phyloP scores from a whole-genome alignment of 768 basidiomycete species.

The Tricholoma flavovirens region DNA sequence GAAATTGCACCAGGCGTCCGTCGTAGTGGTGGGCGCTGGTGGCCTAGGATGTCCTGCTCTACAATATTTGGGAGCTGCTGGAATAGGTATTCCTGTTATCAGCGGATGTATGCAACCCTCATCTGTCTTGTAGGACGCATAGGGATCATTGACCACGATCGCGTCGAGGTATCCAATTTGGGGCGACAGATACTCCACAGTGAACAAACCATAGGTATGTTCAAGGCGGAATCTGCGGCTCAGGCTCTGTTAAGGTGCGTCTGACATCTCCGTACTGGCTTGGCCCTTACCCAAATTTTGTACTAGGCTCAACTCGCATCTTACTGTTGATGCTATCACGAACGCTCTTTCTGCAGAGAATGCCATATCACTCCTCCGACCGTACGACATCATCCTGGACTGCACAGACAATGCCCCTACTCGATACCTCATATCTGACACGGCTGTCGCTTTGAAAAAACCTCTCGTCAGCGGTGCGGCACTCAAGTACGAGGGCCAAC shows the following conservation, averaged over 20 bases:
- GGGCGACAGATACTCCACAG: conserved; percentile 84
- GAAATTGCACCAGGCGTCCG: conserved; percentile 67
- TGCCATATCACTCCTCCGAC: conserved; percentile 51
- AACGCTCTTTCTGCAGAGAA: conserved; percentile 55
- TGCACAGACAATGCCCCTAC: conserved; percentile 94
- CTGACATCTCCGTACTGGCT: neutral
- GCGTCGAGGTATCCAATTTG: conserved; percentile 17
- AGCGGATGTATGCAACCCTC: neutral
- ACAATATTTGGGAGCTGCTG: conserved; percentile 89
- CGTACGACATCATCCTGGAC: conserved; percentile 80
- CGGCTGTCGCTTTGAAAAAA: conserved; percentile 65
- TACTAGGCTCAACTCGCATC: conserved; percentile 65
- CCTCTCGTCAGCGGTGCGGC: conserved; percentile 93
- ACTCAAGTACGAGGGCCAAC: conserved; percentile 76
- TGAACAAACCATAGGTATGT: conserved; percentile 64
- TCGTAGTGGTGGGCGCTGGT: conserved; percentile 90
- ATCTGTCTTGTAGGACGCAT: conserved; percentile 6
- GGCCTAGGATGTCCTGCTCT: conserved; percentile 95
- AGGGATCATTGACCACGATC: conserved; percentile 16
- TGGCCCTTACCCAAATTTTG: conserved; percentile 1
- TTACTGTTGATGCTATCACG: conserved; percentile 52
- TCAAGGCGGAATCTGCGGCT: conserved; percentile 81
- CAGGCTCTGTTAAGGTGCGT: conserved; percentile 57
- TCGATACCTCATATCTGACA: conserved; percentile 89
- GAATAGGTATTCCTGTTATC: conserved; percentile 55